Evolutionary conservation across 2,329 filamentous ascomycete species (phyloP).

Genomic region (Grosmannia clavigera): DNA sequence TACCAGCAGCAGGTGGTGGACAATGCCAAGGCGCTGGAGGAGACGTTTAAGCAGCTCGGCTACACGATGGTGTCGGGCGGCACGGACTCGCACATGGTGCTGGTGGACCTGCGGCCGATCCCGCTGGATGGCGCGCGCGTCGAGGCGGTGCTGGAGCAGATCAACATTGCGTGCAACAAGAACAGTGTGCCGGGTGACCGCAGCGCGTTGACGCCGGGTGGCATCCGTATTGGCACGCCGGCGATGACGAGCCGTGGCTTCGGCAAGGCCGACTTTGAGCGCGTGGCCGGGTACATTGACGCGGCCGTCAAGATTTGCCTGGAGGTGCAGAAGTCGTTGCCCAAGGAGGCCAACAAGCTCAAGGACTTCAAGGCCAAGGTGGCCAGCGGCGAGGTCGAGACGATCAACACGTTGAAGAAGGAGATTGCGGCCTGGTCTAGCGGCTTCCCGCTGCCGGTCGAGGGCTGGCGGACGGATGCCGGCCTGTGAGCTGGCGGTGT

Average conservation of each 20-base stretch:
- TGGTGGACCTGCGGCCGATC: conserved; percentile 82
- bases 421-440: conserved; percentile 82
- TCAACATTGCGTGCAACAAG: conserved; percentile 99
- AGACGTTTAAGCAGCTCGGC: conserved; percentile 70
- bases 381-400: conserved; percentile 59
- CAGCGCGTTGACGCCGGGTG: conserved; percentile 85
- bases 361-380: conserved; percentile 99
- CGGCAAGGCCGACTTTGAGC: conserved; percentile 81
- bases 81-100: conserved; percentile 95
- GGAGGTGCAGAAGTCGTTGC: conserved; percentile 70
- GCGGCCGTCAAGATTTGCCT: conserved; percentile 79
- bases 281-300: conserved; percentile 83
- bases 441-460: conserved; percentile 84
- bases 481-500: conserved; percentile 33
- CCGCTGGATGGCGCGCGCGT: conserved; percentile 86
- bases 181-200: conserved; percentile 97
- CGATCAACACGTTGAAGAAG: conserved; percentile 76
- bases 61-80: conserved; percentile 94
- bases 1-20: conserved; percentile 89
- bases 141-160: conserved; percentile 90
- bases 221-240: conserved; percentile 90
- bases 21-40: conserved; percentile 86
- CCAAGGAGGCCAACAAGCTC: conserved; percentile 97
- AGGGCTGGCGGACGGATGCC: conserved; percentile 53
- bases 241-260: conserved; percentile 97